Conservation (phyloP, 208 protist species). For the Trypanosoma conorhini region DNA sequence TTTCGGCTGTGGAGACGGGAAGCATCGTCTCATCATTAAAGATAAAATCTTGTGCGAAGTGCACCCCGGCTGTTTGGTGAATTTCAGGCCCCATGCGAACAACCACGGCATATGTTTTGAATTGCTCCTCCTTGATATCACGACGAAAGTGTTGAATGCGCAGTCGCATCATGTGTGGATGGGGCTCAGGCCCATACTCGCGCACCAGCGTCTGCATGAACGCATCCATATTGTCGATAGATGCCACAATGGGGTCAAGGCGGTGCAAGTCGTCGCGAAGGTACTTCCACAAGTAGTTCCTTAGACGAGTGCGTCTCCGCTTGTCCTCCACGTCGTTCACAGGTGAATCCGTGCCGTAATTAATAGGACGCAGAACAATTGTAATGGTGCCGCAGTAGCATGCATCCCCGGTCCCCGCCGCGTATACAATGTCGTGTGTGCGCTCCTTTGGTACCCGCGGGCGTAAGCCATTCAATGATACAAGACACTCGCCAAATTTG, state of each 20-base stretch:
- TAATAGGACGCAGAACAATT: constrained; percentile 45
- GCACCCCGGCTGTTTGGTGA: constrained; percentile 36
- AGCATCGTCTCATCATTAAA: constrained; percentile 49
- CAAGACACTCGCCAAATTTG: constrained; percentile 63
- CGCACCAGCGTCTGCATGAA: constrained; percentile 59
- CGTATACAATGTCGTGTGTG: constrained; percentile 60
- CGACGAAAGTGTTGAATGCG: constrained; percentile 22
- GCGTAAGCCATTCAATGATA: constrained; percentile 59
- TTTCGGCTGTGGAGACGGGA: constrained; percentile 42
- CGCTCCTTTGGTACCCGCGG: constrained; percentile 49
- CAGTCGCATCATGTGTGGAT: constrained; percentile 39
- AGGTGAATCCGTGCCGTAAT: constrained; percentile 45
- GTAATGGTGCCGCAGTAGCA: constrained; percentile 48
- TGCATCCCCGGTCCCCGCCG: constrained; percentile 70
- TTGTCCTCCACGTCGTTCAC: constrained; percentile 40
- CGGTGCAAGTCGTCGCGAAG: constrained; percentile 81
- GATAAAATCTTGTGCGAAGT: constrained; percentile 29
- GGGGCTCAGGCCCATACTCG: constrained; percentile 64
- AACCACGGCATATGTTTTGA: constrained; percentile 29
- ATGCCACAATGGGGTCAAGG: constrained; percentile 63
- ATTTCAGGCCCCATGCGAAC: constrained; percentile 44
- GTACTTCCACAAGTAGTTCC: constrained; percentile 75
- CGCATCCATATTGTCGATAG: constrained; percentile 51
- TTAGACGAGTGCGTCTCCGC: constrained; percentile 54
- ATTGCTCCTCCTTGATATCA: neutral